A percentile compares a stretch with the other conserved stretches of the same genome.
Evolutionary conservation across 208 protist species (phyloP).

Genomic region (Leishmania mexicana): DNA sequence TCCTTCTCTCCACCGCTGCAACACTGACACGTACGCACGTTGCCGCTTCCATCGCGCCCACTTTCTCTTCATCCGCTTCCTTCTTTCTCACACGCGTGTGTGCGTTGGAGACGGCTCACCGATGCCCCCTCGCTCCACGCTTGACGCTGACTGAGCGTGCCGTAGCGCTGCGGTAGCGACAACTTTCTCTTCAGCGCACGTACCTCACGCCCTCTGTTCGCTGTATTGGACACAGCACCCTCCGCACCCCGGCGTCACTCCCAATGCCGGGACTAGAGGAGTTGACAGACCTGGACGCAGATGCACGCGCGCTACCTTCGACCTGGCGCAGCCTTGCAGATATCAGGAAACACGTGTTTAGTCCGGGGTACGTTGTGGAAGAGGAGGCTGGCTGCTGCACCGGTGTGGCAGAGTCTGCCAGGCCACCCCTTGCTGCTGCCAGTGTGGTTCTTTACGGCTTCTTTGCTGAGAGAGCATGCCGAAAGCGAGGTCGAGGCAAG

Average conservation of each 20-base stretch:
- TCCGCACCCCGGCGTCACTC: background rate
- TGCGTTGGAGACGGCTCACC: background rate
- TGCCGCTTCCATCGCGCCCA: background rate
- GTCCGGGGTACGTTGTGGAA: background rate
- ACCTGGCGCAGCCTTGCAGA: conserved; percentile 21
- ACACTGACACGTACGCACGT: background rate
- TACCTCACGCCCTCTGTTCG: background rate
- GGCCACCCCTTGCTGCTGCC: background rate
- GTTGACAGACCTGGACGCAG: background rate
- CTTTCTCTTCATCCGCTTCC: background rate
- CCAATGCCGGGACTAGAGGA: background rate
- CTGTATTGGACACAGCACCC: background rate
- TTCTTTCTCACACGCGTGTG: background rate
- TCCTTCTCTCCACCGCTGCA: no score
- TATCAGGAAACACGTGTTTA: conserved; percentile 9
- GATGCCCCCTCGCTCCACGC: background rate
- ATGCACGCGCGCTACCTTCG: background rate
- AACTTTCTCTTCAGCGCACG: background rate
- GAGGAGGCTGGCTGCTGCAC: background rate
- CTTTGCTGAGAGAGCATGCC: background rate
- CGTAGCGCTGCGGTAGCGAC: background rate
- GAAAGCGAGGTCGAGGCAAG: background rate
- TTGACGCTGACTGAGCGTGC: background rate
- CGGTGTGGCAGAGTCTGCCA: background rate
- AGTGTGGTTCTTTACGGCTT: conserved; percentile 6